Conservation (phyloP, 228 moss, liverwort and hornwort genomes). For the Sphagnum magellanicum region DNA sequence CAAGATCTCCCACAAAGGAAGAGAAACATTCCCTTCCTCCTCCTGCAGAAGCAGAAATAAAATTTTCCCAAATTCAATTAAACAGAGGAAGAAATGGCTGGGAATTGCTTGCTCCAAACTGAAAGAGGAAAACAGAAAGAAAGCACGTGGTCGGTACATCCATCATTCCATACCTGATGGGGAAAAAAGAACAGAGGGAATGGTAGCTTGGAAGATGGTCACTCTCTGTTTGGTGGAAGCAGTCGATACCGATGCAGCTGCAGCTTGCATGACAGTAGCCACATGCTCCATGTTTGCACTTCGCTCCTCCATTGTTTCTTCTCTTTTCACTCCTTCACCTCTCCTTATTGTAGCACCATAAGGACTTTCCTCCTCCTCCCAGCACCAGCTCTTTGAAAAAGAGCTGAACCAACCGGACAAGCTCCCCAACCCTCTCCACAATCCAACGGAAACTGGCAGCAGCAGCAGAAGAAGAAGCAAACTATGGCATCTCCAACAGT, state of each 20-base stretch:
- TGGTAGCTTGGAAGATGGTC: slow-evolving; percentile 49
- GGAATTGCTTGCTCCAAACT: background rate
- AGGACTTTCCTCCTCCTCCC: too few relatives aligned
- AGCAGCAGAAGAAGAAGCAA: too few relatives aligned
- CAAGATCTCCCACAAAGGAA: slow-evolving; percentile 35
- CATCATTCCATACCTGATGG: background rate
- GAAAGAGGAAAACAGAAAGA: background rate
- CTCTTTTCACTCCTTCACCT: too few relatives aligned
- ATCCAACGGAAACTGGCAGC: too few relatives aligned
- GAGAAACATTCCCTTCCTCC: background rate
- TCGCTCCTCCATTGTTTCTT: background rate
- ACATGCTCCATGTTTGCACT: background rate
- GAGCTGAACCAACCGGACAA: too few relatives aligned
- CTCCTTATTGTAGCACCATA: too few relatives aligned
- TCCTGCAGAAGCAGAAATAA: background rate
- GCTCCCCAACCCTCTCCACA: too few relatives aligned
- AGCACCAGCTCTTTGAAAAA: too few relatives aligned
- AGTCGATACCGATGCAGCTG: slow-evolving; percentile 50
- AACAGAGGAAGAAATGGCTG: background rate
- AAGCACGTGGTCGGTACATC: slow-evolving; percentile 14
- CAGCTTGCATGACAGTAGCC: slow-evolving; percentile 33
- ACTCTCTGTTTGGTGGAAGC: slow-evolving; percentile 58
- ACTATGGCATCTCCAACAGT: too few relatives aligned
- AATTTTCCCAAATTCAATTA: background rate
- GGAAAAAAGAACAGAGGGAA: slow-evolving; percentile 18